Conservation (phyloP, 2,329 filamentous ascomycete species). For the Trichoderma afroharzianum region DNA sequence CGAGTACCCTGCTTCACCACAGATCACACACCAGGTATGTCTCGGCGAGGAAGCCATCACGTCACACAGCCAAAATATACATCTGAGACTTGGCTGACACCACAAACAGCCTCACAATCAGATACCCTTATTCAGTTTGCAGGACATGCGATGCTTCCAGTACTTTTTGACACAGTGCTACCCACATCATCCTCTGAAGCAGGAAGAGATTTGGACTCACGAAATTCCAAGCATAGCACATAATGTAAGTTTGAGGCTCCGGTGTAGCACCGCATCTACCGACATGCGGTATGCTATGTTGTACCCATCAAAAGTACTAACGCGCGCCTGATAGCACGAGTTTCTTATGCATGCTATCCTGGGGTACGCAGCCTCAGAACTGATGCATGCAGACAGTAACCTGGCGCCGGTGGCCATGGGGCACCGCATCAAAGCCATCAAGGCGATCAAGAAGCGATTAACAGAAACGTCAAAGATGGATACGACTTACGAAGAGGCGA, state of each 20-base stretch:
- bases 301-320: not conserved
- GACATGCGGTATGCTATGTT: not conserved
- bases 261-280: not conserved
- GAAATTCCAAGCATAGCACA: conserved; percentile 65
- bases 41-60: not conserved
- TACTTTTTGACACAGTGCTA: conserved; percentile 61
- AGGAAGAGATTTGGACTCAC: conserved; percentile 64
- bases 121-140: conserved; percentile 56
- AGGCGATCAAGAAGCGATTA: conserved; percentile 56
- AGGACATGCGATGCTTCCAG: conserved; percentile 67
- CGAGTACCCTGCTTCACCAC: conserved; percentile 54
- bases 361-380: conserved; percentile 63
- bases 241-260: conserved; percentile 43
- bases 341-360: conserved; percentile 70
- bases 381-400: conserved; percentile 48
- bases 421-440: conserved; percentile 63
- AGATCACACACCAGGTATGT: conserved; percentile 49
- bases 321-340: conserved; percentile 45
- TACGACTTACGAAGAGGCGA: conserved; percentile 50
- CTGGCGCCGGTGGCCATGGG: conserved; percentile 57
- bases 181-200: conserved; percentile 62
- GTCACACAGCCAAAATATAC: not conserved
- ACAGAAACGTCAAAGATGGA: conserved; percentile 38
- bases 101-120: conserved; percentile 49
- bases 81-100: not conserved